These are phyloP conservation scores for Penicillium sp. DNA, from an alignment of 2,329 filamentous ascomycete genomes.

Conservation along the genomic window DNA sequence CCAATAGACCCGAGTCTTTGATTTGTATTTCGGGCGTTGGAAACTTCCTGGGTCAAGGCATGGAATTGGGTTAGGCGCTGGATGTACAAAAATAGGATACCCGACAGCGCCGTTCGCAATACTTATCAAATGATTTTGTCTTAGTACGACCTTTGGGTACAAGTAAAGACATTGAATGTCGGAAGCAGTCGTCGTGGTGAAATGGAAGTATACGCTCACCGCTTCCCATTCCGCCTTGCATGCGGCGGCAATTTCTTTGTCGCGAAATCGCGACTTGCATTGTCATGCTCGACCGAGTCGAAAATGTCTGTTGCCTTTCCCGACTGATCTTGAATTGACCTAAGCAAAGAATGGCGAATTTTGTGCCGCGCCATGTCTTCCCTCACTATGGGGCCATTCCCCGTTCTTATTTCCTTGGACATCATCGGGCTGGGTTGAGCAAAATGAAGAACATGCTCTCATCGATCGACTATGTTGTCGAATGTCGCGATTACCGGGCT, in stretches of 20 bases:
- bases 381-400: conserved; percentile 71
- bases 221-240: no score
- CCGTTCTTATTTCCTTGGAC: conserved; percentile 90
- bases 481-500: conserved; percentile 90
- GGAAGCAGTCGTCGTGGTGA: no score
- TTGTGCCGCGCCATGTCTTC: conserved; percentile 72
- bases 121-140: background rate
- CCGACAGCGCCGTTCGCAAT: background rate
- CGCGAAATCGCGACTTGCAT: no score
- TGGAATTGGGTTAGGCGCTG: conserved; percentile 9
- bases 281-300: no score
- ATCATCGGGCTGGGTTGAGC: conserved; percentile 76
- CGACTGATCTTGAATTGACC: background rate
- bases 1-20: no score
- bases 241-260: no score
- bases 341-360: conserved; percentile 41
- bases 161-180: no score
- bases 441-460: conserved; percentile 80
- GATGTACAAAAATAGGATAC: conserved; percentile 16
- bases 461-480: conserved; percentile 81
- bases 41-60: background rate
- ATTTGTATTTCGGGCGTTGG: background rate
- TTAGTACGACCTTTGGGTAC: no score
- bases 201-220: no score
- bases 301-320: background rate